Conservation (phyloP, 441 rosid genomes). For the Croton laevigatus region DNA sequence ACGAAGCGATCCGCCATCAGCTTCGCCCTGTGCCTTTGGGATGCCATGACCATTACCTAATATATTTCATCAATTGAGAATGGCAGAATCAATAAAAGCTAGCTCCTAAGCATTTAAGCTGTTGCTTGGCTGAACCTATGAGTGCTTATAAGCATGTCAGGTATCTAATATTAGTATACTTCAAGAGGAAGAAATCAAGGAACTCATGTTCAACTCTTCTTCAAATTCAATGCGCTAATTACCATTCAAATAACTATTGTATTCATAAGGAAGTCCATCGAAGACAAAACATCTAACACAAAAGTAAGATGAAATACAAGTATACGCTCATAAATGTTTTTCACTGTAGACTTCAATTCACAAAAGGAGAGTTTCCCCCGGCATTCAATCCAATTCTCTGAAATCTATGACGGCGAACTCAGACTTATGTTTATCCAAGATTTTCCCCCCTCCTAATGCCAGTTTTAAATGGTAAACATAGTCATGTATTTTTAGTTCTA, state of each 20-base stretch:
- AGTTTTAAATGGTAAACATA: neutral
- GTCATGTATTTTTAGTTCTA: neutral
- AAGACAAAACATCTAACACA: neutral
- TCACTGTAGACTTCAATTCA: neutral
- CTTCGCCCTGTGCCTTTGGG: constrained; percentile 35
- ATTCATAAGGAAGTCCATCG: neutral
- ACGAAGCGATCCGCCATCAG: constrained; percentile 39
- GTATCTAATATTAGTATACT: neutral
- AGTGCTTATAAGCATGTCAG: neutral
- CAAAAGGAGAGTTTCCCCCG: neutral
- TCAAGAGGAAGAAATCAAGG: neutral
- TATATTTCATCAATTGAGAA: neutral
- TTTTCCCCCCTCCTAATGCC: neutral
- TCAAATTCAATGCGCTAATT: neutral
- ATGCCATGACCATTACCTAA: constrained; percentile 35
- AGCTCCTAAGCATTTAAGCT: neutral
- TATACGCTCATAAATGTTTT: neutral
- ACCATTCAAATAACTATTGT: neutral
- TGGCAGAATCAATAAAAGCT: neutral
- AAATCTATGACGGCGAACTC: neutral
- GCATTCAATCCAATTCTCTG: neutral
- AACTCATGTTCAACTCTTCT: neutral
- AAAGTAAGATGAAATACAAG: neutral
- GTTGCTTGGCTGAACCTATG: neutral
- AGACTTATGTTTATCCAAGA: neutral